Conservation (phyloP, 78 protist species). For the Dictyostelium brefeldianum region DNA sequence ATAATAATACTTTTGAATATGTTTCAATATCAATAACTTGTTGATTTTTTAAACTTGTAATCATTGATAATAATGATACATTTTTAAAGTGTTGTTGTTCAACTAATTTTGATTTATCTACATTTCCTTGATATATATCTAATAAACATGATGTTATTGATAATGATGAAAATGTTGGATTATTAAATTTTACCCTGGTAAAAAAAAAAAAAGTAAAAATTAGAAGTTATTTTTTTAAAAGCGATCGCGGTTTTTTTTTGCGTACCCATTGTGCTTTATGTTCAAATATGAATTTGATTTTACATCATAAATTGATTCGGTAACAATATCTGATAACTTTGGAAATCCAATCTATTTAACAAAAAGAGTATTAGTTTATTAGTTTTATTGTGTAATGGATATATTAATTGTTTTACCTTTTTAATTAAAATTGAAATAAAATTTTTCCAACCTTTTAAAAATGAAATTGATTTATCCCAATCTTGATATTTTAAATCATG, state of each 20-base stretch:
- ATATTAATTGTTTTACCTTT: background rate
- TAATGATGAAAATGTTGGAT: background rate
- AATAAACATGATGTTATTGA: background rate
- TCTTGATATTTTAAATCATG: background rate
- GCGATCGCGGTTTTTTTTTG: too few species aligned
- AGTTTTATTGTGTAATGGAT: background rate
- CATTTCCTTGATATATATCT: conserved; percentile 4
- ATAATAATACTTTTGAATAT: background rate
- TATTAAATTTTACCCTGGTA: too few species aligned
- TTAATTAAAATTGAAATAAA: background rate
- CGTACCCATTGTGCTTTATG: background rate
- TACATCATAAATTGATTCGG: background rate
- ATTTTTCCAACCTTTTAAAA: background rate
- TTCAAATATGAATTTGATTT: background rate
- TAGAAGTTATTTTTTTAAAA: too few species aligned
- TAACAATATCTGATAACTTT: background rate
- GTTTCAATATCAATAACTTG: background rate
- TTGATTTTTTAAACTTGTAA: background rate
- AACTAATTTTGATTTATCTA: background rate
- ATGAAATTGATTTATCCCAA: background rate
- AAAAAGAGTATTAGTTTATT: background rate
- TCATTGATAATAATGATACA: background rate
- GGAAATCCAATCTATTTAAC: background rate
- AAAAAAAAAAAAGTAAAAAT: too few species aligned
- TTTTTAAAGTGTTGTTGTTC: background rate